Conservation (phyloP, 495 filamentous ascomycete genomes). For the Clavariopsis aquatica region DNA sequence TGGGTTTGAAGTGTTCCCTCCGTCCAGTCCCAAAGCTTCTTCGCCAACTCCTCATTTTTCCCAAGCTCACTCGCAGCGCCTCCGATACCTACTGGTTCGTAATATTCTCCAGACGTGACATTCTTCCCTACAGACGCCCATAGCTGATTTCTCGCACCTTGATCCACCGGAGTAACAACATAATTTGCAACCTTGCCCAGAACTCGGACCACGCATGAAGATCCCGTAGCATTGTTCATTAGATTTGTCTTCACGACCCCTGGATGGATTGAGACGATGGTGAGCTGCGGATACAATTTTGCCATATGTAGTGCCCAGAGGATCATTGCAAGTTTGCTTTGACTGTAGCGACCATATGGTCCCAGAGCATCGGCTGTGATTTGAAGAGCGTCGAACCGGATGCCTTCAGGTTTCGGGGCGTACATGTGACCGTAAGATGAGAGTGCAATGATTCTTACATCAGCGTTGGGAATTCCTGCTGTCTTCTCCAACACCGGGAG, state of each 20-base stretch:
- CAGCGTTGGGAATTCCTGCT: conserved; percentile 35
- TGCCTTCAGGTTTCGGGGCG: conserved; percentile 43
- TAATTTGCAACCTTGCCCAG: conserved; percentile 3
- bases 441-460: conserved; percentile 49
- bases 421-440: conserved; percentile 44
- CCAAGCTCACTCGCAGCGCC: not conserved
- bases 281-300: conserved; percentile 18
- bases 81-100: conserved; percentile 27
- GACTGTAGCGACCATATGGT: conserved; percentile 47
- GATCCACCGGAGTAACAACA: conserved; percentile 5
- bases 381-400: conserved; percentile 45
- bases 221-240: not conserved
- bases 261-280: conserved; percentile 18
- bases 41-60: conserved; percentile 26
- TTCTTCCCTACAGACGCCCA: conserved; percentile 34
- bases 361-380: conserved; percentile 33
- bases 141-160: conserved; percentile 31
- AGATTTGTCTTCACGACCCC: conserved; percentile 35
- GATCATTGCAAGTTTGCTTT: conserved; percentile 52
- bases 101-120: conserved; percentile 32
- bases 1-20: conserved; percentile 19
- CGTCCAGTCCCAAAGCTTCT: conserved; percentile 38
- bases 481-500: conserved; percentile 45
- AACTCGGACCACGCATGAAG: conserved; percentile 8
- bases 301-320: conserved; percentile 31